Conservation (phyloP, 2,329 filamentous ascomycete genomes). For the Cryphonectria carpinicola region DNA sequence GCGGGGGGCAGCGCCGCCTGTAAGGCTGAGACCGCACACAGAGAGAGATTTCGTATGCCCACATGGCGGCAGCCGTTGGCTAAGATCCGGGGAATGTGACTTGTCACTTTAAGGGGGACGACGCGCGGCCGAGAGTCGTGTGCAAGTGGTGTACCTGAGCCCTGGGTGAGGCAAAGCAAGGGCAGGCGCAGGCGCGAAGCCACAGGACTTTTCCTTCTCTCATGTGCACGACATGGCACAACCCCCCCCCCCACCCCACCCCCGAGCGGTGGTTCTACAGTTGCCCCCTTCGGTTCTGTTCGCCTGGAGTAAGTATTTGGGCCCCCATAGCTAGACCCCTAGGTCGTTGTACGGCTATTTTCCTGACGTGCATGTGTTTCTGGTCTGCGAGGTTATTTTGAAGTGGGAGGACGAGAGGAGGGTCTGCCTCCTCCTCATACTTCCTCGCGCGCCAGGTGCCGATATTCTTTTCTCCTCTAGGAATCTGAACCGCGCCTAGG, state of each 20-base stretch:
- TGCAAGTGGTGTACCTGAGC: not conserved
- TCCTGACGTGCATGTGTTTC: not conserved
- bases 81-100: slow-evolving; percentile 10
- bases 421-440: no score
- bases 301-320: not conserved
- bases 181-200: not conserved
- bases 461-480: no score
- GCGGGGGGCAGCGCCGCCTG: not conserved
- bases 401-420: no score
- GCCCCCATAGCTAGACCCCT: not conserved
- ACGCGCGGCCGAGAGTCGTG: not conserved
- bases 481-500: no score
- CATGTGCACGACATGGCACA: not conserved
- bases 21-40: slow-evolving; percentile 3
- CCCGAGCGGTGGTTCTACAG: not conserved
- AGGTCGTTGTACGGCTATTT: not conserved
- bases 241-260: not conserved
- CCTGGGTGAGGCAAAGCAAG: not conserved
- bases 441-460: no score
- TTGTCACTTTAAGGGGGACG: not conserved
- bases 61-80: slow-evolving; percentile 3
- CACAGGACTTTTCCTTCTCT: no score
- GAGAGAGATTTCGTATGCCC: not conserved
- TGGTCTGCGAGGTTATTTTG: not conserved
- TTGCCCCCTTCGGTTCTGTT: not conserved